phyloP scores from a whole-genome alignment of 2,329 filamentous ascomycete genomes.

The Endothia cerciana region DNA sequence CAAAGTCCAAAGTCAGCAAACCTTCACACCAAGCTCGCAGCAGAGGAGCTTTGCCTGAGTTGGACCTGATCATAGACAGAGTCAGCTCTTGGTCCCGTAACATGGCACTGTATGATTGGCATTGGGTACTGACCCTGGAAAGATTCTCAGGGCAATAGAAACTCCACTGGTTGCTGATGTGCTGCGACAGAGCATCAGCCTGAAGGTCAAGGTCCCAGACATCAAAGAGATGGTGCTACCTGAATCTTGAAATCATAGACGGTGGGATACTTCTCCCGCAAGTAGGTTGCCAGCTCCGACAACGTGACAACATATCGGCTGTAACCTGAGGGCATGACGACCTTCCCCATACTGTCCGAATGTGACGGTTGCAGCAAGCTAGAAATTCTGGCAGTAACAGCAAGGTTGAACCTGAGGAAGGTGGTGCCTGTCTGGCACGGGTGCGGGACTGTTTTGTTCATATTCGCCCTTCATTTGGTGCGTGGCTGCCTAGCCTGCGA shows the following conservation, averaged over 20 bases:
- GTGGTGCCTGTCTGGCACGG: background rate
- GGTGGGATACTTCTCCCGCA: conserved; percentile 18
- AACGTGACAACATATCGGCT: conserved; percentile 25
- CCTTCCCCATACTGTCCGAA: conserved; percentile 17
- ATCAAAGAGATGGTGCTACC: conserved; percentile 4
- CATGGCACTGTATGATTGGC: background rate
- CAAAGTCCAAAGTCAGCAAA: background rate
- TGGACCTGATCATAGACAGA: background rate
- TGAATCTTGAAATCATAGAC: conserved; percentile 25
- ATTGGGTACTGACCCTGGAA: conserved; percentile 14
- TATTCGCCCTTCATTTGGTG: background rate
- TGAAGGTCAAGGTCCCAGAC: background rate
- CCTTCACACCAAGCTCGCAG: background rate
- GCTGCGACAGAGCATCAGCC: conserved; percentile 3
- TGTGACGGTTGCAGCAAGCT: background rate
- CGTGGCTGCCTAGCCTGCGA: background rate
- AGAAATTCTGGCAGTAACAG: background rate
- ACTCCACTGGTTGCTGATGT: conserved; percentile 28
- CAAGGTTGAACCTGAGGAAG: background rate
- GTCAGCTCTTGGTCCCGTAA: background rate
- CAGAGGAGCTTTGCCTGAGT: conserved; percentile 5
- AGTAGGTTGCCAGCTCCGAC: conserved; percentile 15
- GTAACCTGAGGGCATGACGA: conserved; percentile 18
- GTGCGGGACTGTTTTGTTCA: too few relatives aligned
- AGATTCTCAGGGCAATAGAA: conserved; percentile 24